phyloP scores from a whole-genome alignment of 2,329 filamentous ascomycete species.

The Talaromyces sp. region DNA sequence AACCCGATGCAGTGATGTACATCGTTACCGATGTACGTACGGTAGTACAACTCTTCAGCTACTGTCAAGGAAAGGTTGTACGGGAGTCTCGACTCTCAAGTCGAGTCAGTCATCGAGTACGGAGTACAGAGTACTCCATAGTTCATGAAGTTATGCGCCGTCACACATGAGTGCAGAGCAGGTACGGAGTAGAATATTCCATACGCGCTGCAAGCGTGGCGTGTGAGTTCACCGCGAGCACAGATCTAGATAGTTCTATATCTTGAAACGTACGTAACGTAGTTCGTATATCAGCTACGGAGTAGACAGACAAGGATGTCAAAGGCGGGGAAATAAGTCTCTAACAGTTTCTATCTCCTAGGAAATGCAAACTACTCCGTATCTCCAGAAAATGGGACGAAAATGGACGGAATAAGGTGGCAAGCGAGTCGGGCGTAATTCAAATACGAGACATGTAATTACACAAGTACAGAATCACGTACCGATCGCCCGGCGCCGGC shows the following conservation, averaged over 20 bases:
- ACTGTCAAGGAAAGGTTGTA: neutral
- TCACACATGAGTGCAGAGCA: neutral
- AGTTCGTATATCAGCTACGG: too few relatives aligned
- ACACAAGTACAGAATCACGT: neutral
- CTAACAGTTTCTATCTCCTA: neutral
- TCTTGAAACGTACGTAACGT: neutral
- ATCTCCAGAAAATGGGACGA: too few relatives aligned
- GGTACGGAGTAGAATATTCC: neutral
- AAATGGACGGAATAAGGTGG: neutral
- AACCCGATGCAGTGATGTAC: neutral
- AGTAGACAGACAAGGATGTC: neutral
- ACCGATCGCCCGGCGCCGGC: conserved; percentile 7
- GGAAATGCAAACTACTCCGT: too few relatives aligned
- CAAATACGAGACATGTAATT: neutral
- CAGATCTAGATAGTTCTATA: neutral
- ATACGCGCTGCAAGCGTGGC: neutral
- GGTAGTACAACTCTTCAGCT: too few relatives aligned
- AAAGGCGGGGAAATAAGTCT: conserved; percentile 5
- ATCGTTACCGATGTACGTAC: neutral
- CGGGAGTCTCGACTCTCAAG: neutral
- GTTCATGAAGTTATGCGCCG: too few relatives aligned
- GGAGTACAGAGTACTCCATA: neutral
- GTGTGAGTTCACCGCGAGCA: neutral
- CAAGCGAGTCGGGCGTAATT: neutral
- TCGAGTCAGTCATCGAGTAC: neutral